These are phyloP conservation scores for Thielaviopsis musarum DNA, from an alignment of 2,329 filamentous ascomycete species.

Conservation along the genomic window DNA sequence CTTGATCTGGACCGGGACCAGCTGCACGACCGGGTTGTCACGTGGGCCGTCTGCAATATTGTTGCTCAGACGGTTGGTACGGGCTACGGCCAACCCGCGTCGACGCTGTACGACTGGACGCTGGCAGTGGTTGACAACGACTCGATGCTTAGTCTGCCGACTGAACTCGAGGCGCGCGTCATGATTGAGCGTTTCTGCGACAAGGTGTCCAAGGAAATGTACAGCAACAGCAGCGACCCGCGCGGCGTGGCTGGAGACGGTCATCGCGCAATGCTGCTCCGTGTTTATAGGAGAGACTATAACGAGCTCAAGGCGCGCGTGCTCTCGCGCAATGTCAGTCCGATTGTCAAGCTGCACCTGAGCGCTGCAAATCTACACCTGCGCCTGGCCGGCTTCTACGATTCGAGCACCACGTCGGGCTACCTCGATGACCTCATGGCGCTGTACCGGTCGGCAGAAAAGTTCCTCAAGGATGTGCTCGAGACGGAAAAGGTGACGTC, in stretches of 20 bases:
- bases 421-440: constrained; percentile 62
- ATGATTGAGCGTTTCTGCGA: constrained; percentile 61
- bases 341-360: constrained; percentile 47
- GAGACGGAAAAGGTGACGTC: constrained; percentile 33
- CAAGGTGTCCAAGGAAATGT: constrained; percentile 64
- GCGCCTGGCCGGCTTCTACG: constrained; percentile 65
- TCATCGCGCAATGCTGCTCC: constrained; percentile 48
- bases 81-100: constrained; percentile 66
- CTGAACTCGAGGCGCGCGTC: constrained; percentile 49
- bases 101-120: constrained; percentile 62
- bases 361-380: constrained; percentile 60
- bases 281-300: constrained; percentile 48
- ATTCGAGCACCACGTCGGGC: constrained; percentile 52
- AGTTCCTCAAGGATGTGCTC: constrained; percentile 50
- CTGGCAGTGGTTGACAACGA: constrained; percentile 37
- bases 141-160: constrained; percentile 36
- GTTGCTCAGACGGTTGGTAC: constrained; percentile 71
- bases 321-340: constrained; percentile 39
- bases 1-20: constrained; percentile 64
- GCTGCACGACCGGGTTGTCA: constrained; percentile 59
- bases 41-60: constrained; percentile 75
- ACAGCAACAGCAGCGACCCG: constrained; percentile 59
- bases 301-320: constrained; percentile 45
- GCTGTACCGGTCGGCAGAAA: constrained; percentile 54
- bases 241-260: constrained; percentile 52